These are phyloP conservation scores for Sordaria brevicollis DNA, from an alignment of 495 filamentous ascomycete species.

Conservation along the genomic window DNA sequence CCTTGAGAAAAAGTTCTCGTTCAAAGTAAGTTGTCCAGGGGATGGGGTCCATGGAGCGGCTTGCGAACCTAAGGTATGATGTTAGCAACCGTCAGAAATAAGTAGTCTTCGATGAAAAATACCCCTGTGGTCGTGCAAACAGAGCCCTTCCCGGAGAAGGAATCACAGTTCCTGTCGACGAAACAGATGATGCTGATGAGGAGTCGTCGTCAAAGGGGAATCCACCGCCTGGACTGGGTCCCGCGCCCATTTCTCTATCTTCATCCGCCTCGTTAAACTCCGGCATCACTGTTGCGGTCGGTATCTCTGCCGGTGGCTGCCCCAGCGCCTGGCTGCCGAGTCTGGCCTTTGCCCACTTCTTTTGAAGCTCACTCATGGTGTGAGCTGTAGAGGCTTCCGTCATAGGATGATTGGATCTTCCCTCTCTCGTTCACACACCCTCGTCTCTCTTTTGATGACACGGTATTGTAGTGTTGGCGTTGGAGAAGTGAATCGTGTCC, in stretches of 20 bases:
- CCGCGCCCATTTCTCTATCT: constrained; percentile 27
- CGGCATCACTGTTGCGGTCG: constrained; percentile 1
- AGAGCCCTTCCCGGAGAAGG: constrained; percentile 66
- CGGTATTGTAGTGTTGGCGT: background rate
- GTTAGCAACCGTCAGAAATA: constrained; percentile 11
- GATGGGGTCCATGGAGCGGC: constrained; percentile 44
- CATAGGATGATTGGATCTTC: background rate
- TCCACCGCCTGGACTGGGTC: constrained; percentile 19
- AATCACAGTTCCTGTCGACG: constrained; percentile 80
- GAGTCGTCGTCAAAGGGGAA: constrained; percentile 56
- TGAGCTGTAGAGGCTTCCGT: background rate
- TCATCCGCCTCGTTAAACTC: constrained; percentile 45
- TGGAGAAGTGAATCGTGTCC: background rate
- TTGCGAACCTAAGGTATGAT: constrained; percentile 18
- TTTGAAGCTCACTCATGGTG: constrained; percentile 79
- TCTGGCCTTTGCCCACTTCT: constrained; percentile 72
- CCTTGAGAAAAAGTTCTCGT: constrained; percentile 61
- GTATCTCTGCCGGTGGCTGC: constrained; percentile 2
- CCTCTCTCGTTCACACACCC: background rate
- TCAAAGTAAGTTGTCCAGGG: constrained; percentile 85
- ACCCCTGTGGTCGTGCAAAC: constrained; percentile 61
- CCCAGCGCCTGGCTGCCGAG: constrained; percentile 28
- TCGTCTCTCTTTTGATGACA: background rate
- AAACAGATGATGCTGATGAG: constrained; percentile 63
- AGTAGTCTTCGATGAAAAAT: constrained; percentile 7